Evolutionary conservation across 306 rosid genomes (phyloP).

Genomic region (Benincasa hispida): DNA sequence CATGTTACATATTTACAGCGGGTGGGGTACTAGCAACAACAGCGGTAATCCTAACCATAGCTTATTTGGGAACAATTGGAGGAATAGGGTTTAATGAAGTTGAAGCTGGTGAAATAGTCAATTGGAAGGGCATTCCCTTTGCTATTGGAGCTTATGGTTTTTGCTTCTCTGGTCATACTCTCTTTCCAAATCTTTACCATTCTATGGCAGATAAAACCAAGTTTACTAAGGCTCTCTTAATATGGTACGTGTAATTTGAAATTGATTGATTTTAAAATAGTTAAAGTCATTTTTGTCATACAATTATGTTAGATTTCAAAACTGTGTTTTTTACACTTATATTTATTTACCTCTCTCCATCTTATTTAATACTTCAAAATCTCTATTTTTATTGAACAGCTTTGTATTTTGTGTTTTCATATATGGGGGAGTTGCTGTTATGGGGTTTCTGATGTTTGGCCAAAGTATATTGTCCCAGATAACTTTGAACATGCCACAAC

Average conservation of each 20-base stretch:
- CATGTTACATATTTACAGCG: no score
- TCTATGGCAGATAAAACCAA: conserved; percentile 70
- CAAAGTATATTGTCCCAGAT: conserved; percentile 49
- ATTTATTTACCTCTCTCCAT: no score
- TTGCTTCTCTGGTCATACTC: conserved; percentile 74
- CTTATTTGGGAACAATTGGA: conserved; percentile 38
- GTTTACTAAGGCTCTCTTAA: conserved; percentile 33
- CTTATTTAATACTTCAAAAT: no score
- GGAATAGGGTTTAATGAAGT: conserved; percentile 50
- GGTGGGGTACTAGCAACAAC: conserved; percentile 55
- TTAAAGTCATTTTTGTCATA: no score
- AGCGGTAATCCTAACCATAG: conserved; percentile 35
- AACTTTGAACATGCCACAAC: conserved; percentile 55
- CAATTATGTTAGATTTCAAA: no score
- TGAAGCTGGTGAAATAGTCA: conserved; percentile 24
- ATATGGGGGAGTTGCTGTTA: conserved; percentile 46
- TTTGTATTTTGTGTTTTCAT: conserved; percentile 41
- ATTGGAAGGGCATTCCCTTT: conserved; percentile 65
- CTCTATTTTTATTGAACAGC: conserved; percentile 24
- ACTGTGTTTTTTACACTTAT: no score
- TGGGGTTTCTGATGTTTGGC: conserved; percentile 76
- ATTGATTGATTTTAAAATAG: no score
- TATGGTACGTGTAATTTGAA: conserved; percentile 26
- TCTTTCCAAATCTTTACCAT: conserved; percentile 72
- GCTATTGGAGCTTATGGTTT: conserved; percentile 72